Evolutionary conservation across 2,329 filamentous ascomycete genomes (phyloP).

Genomic region (Cordyceps militaris): DNA sequence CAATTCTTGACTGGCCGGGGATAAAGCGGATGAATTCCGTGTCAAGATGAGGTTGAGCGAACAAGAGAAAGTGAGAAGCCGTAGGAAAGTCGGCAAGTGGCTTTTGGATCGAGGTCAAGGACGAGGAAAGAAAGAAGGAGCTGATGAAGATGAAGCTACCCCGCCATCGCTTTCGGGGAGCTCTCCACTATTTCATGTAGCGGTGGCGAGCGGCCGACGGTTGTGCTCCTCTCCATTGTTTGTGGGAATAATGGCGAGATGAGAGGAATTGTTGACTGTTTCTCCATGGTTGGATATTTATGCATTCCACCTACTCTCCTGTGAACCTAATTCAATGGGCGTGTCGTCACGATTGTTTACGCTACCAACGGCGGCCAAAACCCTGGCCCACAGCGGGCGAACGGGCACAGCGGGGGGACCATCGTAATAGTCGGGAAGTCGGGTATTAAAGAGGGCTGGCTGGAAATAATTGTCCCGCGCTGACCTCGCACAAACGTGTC

Average conservation of each 20-base stretch:
- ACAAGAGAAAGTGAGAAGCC: neutral
- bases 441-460: neutral
- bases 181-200: slow-evolving; percentile 2
- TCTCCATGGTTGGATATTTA: neutral
- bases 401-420: too few relatives aligned
- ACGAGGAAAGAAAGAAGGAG: neutral
- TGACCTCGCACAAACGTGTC: neutral
- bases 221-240: neutral
- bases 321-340: neutral
- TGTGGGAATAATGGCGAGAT: neutral
- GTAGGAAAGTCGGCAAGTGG: neutral
- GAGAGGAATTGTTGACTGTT: neutral
- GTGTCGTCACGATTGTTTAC: neutral
- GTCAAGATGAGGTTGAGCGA: neutral
- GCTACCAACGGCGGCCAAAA: neutral
- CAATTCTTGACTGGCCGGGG: neutral
- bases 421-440: neutral
- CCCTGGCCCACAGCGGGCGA: neutral
- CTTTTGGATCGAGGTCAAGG: neutral
- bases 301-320: neutral
- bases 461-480: neutral
- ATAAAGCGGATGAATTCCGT: neutral
- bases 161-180: slow-evolving; percentile 5
- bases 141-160: slow-evolving; percentile 5
- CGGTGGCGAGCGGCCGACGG: neutral